A percentile compares a stretch with the other conserved stretches of the same genome.
Evolutionary conservation across 257 asterid genomes (phyloP).

Genomic region (Nicotiana benthamiana): DNA sequence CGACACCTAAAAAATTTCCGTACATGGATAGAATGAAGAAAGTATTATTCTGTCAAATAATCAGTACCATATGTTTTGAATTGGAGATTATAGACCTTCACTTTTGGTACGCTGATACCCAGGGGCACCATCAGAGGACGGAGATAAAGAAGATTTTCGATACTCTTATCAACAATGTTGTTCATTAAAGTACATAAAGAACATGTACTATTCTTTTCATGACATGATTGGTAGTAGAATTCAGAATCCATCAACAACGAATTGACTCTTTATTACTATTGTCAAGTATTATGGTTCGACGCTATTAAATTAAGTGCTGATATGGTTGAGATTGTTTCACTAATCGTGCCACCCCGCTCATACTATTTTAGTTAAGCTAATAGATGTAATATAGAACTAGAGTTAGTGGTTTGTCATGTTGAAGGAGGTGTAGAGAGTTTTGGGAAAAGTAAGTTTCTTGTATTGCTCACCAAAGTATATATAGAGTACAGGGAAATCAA

Average conservation of each 20-base stretch:
- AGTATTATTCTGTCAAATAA: neutral
- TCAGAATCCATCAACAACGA: neutral
- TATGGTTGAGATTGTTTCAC: no score
- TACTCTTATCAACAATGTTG: neutral
- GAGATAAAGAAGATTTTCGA: neutral
- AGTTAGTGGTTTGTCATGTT: no score
- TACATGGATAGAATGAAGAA: neutral
- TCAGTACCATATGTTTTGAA: neutral
- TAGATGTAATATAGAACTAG: no score
- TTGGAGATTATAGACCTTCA: neutral
- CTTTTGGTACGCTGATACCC: neutral
- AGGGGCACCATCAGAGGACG: slow-evolving; percentile 2
- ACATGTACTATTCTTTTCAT: slow-evolving; percentile 18
- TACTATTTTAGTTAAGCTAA: no score
- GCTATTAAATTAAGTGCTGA: no score
- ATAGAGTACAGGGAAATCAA: no score
- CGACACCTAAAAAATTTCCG: neutral
- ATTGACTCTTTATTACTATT: neutral
- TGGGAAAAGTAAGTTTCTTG: no score
- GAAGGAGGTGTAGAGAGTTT: no score
- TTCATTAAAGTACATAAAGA: slow-evolving; percentile 2
- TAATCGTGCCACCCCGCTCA: no score
- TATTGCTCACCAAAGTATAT: no score
- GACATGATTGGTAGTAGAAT: slow-evolving; percentile 10
- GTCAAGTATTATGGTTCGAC: neutral